Evolutionary conservation across 2,329 filamentous ascomycete genomes (phyloP).

Genomic region (Chaetomium sp.): DNA sequence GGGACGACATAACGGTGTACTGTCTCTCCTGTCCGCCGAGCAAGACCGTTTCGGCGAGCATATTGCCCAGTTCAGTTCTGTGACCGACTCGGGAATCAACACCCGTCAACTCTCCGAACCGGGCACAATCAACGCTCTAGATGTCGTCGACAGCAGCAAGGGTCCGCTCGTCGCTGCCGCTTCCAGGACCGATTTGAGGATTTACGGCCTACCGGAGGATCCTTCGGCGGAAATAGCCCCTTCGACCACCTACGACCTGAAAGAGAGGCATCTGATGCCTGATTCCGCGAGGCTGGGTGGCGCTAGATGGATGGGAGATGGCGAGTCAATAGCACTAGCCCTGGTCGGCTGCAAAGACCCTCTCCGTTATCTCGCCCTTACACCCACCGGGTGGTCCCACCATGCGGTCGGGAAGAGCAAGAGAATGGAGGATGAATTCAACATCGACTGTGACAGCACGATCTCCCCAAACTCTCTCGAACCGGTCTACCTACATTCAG

Average conservation of each 20-base stretch:
- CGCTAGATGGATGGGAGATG: constrained; percentile 51
- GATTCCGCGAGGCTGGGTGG: constrained; percentile 33
- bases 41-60: constrained; percentile 41
- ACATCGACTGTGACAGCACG: constrained; percentile 36
- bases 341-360: constrained; percentile 47
- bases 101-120: constrained; percentile 28
- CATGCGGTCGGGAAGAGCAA: constrained; percentile 42
- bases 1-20: constrained; percentile 53
- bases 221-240: constrained; percentile 27
- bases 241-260: constrained; percentile 32
- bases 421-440: constrained; percentile 35
- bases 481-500: constrained; percentile 43
- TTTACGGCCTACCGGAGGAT: constrained; percentile 40
- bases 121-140: constrained; percentile 43
- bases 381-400: constrained; percentile 49
- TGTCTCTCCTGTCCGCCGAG: constrained; percentile 49
- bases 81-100: constrained; percentile 25
- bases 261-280: constrained; percentile 20
- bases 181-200: constrained; percentile 40
- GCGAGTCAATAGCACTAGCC: constrained; percentile 50
- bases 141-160: constrained; percentile 36
- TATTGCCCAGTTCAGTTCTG: constrained; percentile 33
- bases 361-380: constrained; percentile 50
- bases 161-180: constrained; percentile 40
- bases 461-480: constrained; percentile 49